These are phyloP conservation scores for Panaeolus papilionaceus DNA, from an alignment of 768 basidiomycete genomes.

Conservation along the genomic window DNA sequence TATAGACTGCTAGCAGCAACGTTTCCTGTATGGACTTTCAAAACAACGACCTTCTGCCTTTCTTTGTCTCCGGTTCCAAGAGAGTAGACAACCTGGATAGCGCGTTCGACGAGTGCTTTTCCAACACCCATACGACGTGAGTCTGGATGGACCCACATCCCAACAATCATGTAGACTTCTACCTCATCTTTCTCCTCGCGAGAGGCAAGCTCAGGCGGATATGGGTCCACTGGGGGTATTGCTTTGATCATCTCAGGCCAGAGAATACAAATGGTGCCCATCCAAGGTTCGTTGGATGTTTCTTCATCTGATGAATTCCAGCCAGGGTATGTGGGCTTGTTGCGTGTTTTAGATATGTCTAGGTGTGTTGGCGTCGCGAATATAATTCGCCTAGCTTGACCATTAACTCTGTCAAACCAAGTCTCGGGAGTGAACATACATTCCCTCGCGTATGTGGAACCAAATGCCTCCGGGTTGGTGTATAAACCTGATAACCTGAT, in stretches of 20 bases:
- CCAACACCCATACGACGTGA: slow-evolving; percentile 21
- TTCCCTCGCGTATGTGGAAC: slow-evolving; percentile 34
- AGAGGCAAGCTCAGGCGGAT: slow-evolving; percentile 6
- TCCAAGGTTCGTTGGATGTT: slow-evolving; percentile 16
- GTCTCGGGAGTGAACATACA: slow-evolving; percentile 27
- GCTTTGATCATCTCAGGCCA: slow-evolving; percentile 14
- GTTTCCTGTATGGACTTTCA: slow-evolving; percentile 30
- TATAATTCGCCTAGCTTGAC: slow-evolving; percentile 28
- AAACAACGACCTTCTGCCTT: slow-evolving; percentile 20
- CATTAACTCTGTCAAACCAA: slow-evolving; percentile 34
- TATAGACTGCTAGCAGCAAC: slow-evolving; percentile 27
- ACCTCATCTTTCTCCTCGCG: slow-evolving; percentile 10
- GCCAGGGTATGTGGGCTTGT: slow-evolving; percentile 7
- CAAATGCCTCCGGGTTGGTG: slow-evolving; percentile 36
- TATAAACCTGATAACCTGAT: slow-evolving; percentile 35
- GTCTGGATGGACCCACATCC: slow-evolving; percentile 27
- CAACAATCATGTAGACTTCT: slow-evolving; percentile 22
- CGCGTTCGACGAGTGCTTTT: slow-evolving; percentile 21
- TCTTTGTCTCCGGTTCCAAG: slow-evolving; percentile 17
- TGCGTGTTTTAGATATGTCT: neutral
- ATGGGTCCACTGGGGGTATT: slow-evolving; percentile 10
- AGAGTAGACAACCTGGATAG: slow-evolving; percentile 20
- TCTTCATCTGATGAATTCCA: neutral
- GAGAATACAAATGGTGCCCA: slow-evolving; percentile 17
- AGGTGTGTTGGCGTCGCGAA: slow-evolving; percentile 20